A percentile compares a stretch with the other conserved stretches of the same genome.
Conservation (phyloP, 2,329 filamentous ascomycete genomes). For the Aspergillus aculeatus region DNA sequence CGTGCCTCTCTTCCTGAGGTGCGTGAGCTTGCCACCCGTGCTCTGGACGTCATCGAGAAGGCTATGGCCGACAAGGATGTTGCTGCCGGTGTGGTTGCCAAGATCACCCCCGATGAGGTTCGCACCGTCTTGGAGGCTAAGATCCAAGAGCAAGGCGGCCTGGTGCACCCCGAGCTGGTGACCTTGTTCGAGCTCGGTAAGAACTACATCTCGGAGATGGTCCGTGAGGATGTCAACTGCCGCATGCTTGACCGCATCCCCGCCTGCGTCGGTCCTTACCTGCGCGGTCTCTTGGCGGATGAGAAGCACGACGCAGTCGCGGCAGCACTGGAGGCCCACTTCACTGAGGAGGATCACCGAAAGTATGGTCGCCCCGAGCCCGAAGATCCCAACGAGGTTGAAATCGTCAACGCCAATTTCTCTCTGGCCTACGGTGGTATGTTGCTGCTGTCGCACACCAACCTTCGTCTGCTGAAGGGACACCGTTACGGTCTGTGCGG, state of each 20-base stretch:
- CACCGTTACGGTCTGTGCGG: slow-evolving; percentile 97
- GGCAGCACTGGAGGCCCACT: slow-evolving; percentile 72
- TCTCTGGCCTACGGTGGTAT: slow-evolving; percentile 97
- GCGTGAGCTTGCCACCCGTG: slow-evolving; percentile 80
- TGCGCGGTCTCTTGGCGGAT: slow-evolving; percentile 67
- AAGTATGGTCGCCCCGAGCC: slow-evolving; percentile 81
- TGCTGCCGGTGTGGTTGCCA: slow-evolving; percentile 57
- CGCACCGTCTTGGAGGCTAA: slow-evolving; percentile 71
- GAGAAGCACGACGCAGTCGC: slow-evolving; percentile 65
- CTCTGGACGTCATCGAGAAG: slow-evolving; percentile 83
- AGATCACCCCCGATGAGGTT: slow-evolving; percentile 68
- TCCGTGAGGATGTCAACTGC: slow-evolving; percentile 83
- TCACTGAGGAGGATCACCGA: slow-evolving; percentile 78
- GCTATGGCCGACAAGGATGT: slow-evolving; percentile 75
- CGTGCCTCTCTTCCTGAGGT: slow-evolving; percentile 93
- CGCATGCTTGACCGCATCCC: slow-evolving; percentile 73
- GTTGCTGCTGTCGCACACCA: slow-evolving; percentile 94
- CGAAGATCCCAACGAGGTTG: slow-evolving; percentile 86
- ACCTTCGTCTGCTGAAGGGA: slow-evolving; percentile 88
- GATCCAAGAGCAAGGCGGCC: slow-evolving; percentile 67
- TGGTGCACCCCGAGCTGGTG: slow-evolving; percentile 61
- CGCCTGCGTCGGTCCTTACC: slow-evolving; percentile 68
- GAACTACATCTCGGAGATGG: slow-evolving; percentile 76
- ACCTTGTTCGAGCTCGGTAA: slow-evolving; percentile 66
- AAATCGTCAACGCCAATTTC: slow-evolving; percentile 98